Base-by-base conservation (phyloP, 1,284 basidiomycete genomes). In the Fomitopsis betulina region DNA sequence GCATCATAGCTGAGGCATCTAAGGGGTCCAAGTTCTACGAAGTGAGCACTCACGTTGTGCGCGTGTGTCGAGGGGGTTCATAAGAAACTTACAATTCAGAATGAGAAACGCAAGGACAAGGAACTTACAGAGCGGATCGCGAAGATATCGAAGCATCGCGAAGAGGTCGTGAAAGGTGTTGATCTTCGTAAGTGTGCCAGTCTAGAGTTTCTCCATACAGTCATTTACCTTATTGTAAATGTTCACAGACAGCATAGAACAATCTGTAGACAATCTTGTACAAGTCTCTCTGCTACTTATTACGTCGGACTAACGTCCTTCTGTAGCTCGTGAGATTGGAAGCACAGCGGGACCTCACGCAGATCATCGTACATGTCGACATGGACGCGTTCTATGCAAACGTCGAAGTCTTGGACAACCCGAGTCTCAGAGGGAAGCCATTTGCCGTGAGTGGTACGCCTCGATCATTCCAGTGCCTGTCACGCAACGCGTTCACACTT, bases 1-100 rank as follows among this genome's bases (percentile, higher is more conserved):
- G 82, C 17, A 80, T 90, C 54, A 93, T 93, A 59, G 87, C 89
- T 2, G 88, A 92, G 58, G 89, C 81, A 17, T 92, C 89, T 1
- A 91, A 89, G 66, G 91, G 91, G 2, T 91, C 90, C 39, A 89
- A 90, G 69, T 93, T 89, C 71, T 93, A 92, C 68, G 87, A 93
- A 75, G 89, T 83, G 67, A 64, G 76, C 30, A n/a, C 7, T 19
- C n/a, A 37, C 23, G 2, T 32, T 17, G 6, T 4, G 25, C 12
- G 15, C 5, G n/a, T 1, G 19, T 38, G 45, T 3, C 1, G 25
- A 17, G 25, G 9, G 4, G n/a, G 27, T 13, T 30, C 0, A 47
- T 5, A 30, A 8, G 8, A 30, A 30, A 8, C 27, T 30, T 1
- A 5, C 27, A 8, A 8, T 30, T 30, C 8, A 93, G 85, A 91